Evolutionary conservation across 768 basidiomycete genomes (phyloP), one percentile per base, ranked within the genome.

Genomic region (Kwoniella pini): DNA sequence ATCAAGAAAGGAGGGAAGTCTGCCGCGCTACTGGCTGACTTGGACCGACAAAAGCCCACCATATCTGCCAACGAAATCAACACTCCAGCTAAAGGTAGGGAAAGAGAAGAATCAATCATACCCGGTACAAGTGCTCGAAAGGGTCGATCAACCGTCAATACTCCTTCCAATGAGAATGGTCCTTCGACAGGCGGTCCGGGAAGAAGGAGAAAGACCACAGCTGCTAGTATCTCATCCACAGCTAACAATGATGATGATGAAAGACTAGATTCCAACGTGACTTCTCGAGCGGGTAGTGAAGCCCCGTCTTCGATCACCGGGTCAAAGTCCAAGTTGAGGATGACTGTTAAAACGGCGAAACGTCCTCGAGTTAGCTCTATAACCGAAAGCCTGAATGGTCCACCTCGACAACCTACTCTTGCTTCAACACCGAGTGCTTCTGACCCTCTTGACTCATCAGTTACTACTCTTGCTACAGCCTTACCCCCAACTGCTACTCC

Each of bases 1-100:
- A 66, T 70, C 61, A 70, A 68, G 58, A 73, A 70, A 42, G 68
- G 65, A 4, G 70, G 68, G 11, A 74, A 74, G 50, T 57, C 56
- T 30, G 54, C 70, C 28, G 70, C 70, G 28, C 50, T 74, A 21
- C 38, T 71, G 36, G 62, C 67, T 17, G 56, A 69, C 68, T 40
- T 74, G 42, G 65, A 66, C 19, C 56, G 60, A 42, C 50, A 71
- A 40, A 74, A 68, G 54, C 60, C 64, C 13, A 67, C 64, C 9
- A 54, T 66, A 22, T 27, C 57, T 6, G 45, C n/a, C 43, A 54
- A 59, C 24, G 57, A 51, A 2, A 27, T 52, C 2, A 39, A 49
- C 15, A 67, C 64, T n/a, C 70, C 65, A n/a, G 56, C 38, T 0
- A 51, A 57, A n/a, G 48, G 33, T 19, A 22, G 54, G 36, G 56